Evolutionary conservation across 257 asterid genomes (phyloP).

Genomic region (Craterostigma plantagineum): DNA sequence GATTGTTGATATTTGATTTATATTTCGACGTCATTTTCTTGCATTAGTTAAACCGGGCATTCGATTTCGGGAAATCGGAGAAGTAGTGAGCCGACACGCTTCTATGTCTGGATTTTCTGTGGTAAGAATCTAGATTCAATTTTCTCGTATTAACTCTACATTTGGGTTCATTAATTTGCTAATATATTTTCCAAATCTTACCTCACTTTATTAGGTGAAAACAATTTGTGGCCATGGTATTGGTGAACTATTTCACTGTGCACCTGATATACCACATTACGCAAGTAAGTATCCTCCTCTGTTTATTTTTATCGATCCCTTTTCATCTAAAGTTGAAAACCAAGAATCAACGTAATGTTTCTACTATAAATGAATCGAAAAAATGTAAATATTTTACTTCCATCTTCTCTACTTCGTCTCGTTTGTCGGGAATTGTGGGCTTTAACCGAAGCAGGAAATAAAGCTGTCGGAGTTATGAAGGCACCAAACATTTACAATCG

Average conservation of each 20-base stretch:
- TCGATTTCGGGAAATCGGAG: conserved; percentile 89
- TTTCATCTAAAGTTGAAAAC: no score
- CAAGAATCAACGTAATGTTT: no score
- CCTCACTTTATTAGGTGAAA: conserved; percentile 32
- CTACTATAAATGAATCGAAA: no score
- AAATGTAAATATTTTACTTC: not conserved
- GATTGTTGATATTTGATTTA: no score
- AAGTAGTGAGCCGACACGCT: conserved; percentile 78
- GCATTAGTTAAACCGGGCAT: conserved; percentile 83
- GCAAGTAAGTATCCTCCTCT: conserved; percentile 78
- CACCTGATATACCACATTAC: conserved; percentile 96
- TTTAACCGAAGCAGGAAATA: conserved; percentile 72
- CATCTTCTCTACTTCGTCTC: no score
- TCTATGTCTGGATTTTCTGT: conserved; percentile 86
- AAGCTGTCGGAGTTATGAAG: conserved; percentile 95
- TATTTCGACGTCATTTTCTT: conserved; percentile 3
- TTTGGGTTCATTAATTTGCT: not conserved
- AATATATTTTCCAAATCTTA: not conserved
- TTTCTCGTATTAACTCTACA: no score
- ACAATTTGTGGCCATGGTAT: conserved; percentile 95
- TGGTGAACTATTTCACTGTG: conserved; percentile 94
- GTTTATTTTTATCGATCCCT: not conserved
- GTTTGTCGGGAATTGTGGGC: not conserved
- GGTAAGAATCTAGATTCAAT: conserved; percentile 24
- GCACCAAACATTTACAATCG: conserved; percentile 87